These are phyloP conservation scores for Sporisorium reilianum DNA, from an alignment of 1,284 basidiomycete genomes.

Conservation along the genomic window DNA sequence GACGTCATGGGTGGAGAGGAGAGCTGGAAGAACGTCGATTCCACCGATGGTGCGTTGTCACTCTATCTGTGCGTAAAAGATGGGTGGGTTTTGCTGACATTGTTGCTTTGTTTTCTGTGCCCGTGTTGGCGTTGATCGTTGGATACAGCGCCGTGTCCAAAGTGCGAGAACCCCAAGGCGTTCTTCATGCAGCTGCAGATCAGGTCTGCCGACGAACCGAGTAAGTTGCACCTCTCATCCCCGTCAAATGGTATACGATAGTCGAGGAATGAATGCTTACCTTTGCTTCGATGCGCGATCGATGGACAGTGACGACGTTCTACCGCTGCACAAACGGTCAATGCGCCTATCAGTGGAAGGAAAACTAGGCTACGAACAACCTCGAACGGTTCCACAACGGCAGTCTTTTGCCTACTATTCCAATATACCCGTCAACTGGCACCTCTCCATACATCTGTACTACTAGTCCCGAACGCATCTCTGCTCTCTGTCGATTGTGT, in stretches of 20 bases:
- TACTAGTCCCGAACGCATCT: neutral
- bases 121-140: neutral
- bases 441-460: neutral
- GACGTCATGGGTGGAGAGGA: slow-evolving; percentile 74
- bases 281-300: neutral
- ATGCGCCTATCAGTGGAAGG: slow-evolving; percentile 66
- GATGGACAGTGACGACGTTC: slow-evolving; percentile 63
- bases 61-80: neutral
- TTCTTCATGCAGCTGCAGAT: slow-evolving; percentile 98
- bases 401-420: neutral
- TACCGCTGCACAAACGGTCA: slow-evolving; percentile 61
- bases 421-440: neutral
- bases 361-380: slow-evolving; percentile 34
- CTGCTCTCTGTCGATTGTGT: neutral
- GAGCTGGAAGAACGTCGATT: slow-evolving; percentile 94
- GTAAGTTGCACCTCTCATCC: slow-evolving; percentile 47
- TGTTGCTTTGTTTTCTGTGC: neutral
- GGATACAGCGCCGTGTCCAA: slow-evolving; percentile 75
- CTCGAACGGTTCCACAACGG: too few relatives aligned
- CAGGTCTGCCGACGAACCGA: slow-evolving; percentile 77
- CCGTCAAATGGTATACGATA: neutral
- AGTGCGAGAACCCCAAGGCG: slow-evolving; percentile 87
- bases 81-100: neutral
- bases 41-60: slow-evolving; percentile 73
- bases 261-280: neutral